Conservation (phyloP, 441 rosid species). For the Rhodomyrtus psidioides region DNA sequence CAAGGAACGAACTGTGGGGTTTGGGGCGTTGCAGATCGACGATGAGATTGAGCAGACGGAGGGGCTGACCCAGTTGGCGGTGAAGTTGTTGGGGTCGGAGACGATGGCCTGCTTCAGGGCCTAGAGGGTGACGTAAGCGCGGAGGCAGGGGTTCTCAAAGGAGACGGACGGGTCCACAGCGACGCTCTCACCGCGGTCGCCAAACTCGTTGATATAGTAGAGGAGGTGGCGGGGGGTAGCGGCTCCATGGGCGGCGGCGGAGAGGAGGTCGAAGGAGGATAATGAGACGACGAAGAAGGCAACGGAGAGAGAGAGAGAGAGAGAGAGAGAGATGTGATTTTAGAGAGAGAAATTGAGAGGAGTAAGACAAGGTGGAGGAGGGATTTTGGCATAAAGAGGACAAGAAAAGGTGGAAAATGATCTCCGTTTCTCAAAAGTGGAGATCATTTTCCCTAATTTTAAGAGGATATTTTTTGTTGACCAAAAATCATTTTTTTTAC, state of each 20-base stretch:
- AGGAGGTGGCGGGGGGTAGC: slow-evolving; percentile 68
- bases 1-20: slow-evolving; percentile 21
- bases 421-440: no score
- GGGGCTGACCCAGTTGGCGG: slow-evolving; percentile 74
- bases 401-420: no score
- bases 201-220: slow-evolving; percentile 66
- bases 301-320: no score
- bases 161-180: slow-evolving; percentile 62
- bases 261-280: slow-evolving; percentile 10
- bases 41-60: slow-evolving; percentile 57
- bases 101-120: slow-evolving; percentile 88
- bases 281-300: neutral
- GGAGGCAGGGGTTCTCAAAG: slow-evolving; percentile 57
- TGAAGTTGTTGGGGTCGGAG: slow-evolving; percentile 72
- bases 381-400: no score
- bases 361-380: no score
- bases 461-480: no score
- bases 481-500: no score
- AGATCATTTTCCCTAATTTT: no score
- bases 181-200: slow-evolving; percentile 69
- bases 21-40: slow-evolving; percentile 25
- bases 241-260: slow-evolving; percentile 28
- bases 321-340: no score
- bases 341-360: no score
- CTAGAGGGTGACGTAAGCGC: slow-evolving; percentile 84